Base-by-base conservation (phyloP, 495 filamentous ascomycete genomes). In the Hyaloscypha bicolor region DNA sequence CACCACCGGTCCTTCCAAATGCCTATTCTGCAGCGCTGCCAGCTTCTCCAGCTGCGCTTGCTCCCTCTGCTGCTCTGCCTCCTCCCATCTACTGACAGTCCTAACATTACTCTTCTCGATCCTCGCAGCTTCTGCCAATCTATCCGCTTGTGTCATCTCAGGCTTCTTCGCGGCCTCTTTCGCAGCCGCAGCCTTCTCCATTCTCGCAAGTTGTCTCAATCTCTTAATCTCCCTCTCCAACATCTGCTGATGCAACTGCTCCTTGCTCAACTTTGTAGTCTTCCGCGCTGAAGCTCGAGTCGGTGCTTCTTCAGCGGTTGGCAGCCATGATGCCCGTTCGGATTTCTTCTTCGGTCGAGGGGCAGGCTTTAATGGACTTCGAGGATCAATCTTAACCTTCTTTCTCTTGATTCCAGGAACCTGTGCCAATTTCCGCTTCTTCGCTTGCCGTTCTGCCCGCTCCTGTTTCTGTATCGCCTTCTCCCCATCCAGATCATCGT, bases 31-130 rank as follows among this genome's bases (percentile, higher is more conserved):
- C 59, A 97, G 75, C 21, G 93, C 93, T 30, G 92, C 92, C 52
- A 97, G 85, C 76, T 90, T 94, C 30, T 86, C 88, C 74, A 86
- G 82, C 72, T 92, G 82, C 76, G 94, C 92, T 73, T 95, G 93
- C 31, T 92, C 89, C 66, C 94, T 86, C 72, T 87, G 85, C 79
- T 91, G 91, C 79, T 99, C 95, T 16, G 89, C 89, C 75, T 92
- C 90, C 77, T 98, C 94, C 94, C 95, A 99, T 48, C 90, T 85
- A 72, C 93, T 96, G 71, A 99, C 77, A 80, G 92, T 97, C 82
- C 94, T 96, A 60, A 89, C 85, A 72, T 97, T 99, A 66, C 86
- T 80, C 76, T 88, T 88, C 76, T 97, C 94, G 33, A 93, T 86
- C 70, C 88, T 80, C 31, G 88, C 93, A 29, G 94, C 95, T 75